A percentile compares a stretch with the other conserved stretches of the same genome.
phyloP scores from a whole-genome alignment of 768 basidiomycete genomes.

The Pholiota molesta region DNA sequence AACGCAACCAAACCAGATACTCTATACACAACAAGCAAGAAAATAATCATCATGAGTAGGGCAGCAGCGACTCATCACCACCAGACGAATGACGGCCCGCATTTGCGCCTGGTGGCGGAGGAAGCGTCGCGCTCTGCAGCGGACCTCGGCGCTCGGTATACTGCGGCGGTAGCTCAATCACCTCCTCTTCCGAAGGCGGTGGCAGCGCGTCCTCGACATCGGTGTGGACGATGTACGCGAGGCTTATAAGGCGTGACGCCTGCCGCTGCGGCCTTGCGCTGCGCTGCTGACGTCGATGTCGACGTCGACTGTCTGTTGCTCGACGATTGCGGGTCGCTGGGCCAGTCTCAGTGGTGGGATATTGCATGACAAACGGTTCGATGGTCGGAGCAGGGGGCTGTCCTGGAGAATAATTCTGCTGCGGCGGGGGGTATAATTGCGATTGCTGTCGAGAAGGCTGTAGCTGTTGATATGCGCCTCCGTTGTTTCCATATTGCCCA shows the following conservation, averaged over 20 bases:
- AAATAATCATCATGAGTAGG: constrained; percentile 14
- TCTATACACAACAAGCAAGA: constrained; percentile 4
- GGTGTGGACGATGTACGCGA: constrained; percentile 66
- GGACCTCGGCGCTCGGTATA: constrained; percentile 57
- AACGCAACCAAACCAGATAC: not conserved
- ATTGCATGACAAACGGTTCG: constrained; percentile 20
- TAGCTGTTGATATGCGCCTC: not conserved
- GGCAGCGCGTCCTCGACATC: constrained; percentile 63
- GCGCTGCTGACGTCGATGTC: constrained; percentile 37
- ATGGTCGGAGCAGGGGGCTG: constrained; percentile 11
- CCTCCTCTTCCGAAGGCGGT: constrained; percentile 45
- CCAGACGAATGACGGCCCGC: constrained; percentile 16
- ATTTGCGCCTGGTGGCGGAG: constrained; percentile 8
- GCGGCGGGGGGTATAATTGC: constrained; percentile 11
- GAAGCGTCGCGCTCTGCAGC: not conserved
- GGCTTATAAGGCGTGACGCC: constrained; percentile 42
- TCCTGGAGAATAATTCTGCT: constrained; percentile 20
- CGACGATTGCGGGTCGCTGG: constrained; percentile 8
- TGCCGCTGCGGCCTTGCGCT: constrained; percentile 61
- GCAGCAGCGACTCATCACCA: constrained; percentile 1
- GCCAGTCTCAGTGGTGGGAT: constrained; percentile 6
- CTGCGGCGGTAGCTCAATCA: constrained; percentile 78
- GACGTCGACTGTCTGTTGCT: constrained; percentile 5
- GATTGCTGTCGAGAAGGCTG: not conserved
- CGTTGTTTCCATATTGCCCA: constrained; percentile 2